Base-by-base conservation (phyloP, 2,329 filamentous ascomycete species). In the Xylaria sp. region DNA sequence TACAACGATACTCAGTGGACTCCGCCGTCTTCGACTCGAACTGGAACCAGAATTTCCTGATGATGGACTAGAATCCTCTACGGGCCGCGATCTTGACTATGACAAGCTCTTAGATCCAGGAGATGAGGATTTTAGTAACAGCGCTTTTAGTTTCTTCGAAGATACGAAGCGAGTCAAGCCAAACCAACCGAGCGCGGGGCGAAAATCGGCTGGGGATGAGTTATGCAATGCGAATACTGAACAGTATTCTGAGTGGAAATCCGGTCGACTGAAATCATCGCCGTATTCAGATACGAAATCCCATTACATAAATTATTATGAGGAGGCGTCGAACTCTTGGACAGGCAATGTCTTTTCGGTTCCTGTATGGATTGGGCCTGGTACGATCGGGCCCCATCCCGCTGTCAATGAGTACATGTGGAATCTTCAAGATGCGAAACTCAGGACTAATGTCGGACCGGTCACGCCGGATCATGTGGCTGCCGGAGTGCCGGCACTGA, bases 21-120 rank as follows among this genome's bases (percentile, higher is more conserved):
- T 90, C n/a, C 81, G 84, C 63, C 82, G 84, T 66, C 74, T 90
- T 17, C 78, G 83, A 2, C 78, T 90, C 6, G 88, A 90, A 73
- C 85, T 90, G 68, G 83, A 84, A 31, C 76, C 80, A 0, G 83
- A 84, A 57, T 78, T 79, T 1, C 76, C 77, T 11, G 80, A 82
- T 2, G 80, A 82, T 28, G 73, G 72, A 10, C 67, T 72, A 26
- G 75, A 78, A 20, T 76, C 78, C 17, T 77, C 77, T 5, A 72
- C 74, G 2, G 71, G 73, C 2, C 77, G 77, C 11, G 79, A 80
- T 20, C 65, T 83, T 3, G 82, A 86, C 59, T 81, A 83, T 1
- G 81, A 81, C 51, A 78, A 78, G 13, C 76, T 87, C 15, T 78
- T 87, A 56, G 78, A 80, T 28, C 78, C 79, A 28, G 73, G 72